phyloP scores from a whole-genome alignment of 2,329 filamentous ascomycete species.

The Epicoccum sorghinum region DNA sequence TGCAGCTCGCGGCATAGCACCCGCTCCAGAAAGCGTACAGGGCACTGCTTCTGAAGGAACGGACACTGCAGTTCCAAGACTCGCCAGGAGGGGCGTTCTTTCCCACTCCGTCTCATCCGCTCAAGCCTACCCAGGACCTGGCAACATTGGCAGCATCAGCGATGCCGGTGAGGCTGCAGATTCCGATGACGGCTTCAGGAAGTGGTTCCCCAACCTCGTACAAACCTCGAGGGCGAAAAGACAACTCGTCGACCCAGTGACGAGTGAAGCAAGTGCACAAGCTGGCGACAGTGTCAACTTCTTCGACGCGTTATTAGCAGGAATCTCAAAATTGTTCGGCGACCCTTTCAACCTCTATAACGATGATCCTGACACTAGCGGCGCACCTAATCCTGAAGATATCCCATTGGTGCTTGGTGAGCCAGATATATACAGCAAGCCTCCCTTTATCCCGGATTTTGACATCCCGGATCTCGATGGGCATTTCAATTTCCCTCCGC shows the following conservation, averaged over 20 bases:
- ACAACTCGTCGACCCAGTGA: constrained; percentile 11
- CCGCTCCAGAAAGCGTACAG: background rate
- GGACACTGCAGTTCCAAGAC: background rate
- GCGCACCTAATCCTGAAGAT: background rate
- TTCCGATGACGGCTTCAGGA: constrained; percentile 8
- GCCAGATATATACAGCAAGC: background rate
- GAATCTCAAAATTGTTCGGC: constrained; percentile 1
- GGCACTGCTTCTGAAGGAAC: background rate
- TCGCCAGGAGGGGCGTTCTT: background rate
- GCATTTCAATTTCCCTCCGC: background rate
- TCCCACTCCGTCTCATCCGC: background rate
- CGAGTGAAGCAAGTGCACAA: constrained; percentile 6
- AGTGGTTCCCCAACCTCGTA: constrained; percentile 9
- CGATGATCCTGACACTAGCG: background rate
- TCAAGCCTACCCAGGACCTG: constrained; percentile 8
- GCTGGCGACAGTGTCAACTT: background rate
- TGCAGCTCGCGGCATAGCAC: background rate
- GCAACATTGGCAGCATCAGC: constrained; percentile 7
- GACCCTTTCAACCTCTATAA: constrained; percentile 1
- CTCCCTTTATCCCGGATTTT: constrained; percentile 10
- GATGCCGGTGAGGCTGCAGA: constrained; percentile 6
- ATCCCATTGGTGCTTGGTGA: constrained; percentile 3
- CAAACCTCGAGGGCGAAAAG: constrained; percentile 7
- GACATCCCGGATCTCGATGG: constrained; percentile 12
- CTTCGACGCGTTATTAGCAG: constrained; percentile 4